Conservation (phyloP, 2,329 filamentous ascomycete genomes). For the Cladosporium sp. region DNA sequence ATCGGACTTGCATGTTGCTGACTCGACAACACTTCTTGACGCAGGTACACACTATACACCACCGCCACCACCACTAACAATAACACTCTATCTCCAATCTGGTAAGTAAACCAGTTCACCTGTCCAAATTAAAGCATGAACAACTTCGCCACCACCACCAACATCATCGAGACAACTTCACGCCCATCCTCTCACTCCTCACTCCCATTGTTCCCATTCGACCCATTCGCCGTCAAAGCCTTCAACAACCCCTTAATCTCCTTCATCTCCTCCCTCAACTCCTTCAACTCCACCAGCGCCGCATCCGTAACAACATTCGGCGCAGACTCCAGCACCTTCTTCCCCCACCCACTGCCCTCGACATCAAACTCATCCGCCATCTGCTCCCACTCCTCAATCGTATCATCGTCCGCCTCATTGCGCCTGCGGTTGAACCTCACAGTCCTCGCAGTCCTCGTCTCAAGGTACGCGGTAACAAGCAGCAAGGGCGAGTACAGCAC, state of each 20-base stretch:
- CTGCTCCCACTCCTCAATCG: slow-evolving; percentile 91
- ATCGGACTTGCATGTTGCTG: not conserved
- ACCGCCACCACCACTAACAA: not conserved
- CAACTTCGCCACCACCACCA: too few relatives aligned
- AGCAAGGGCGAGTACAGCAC: slow-evolving; percentile 82
- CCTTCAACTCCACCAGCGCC: slow-evolving; percentile 64
- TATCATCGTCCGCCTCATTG: slow-evolving; percentile 88
- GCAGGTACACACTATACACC: not conserved
- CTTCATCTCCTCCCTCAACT: slow-evolving; percentile 45
- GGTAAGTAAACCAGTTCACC: too few relatives aligned
- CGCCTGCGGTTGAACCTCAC: slow-evolving; percentile 66
- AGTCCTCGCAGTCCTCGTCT: slow-evolving; percentile 42
- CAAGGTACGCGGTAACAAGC: slow-evolving; percentile 68
- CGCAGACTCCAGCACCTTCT: slow-evolving; percentile 72
- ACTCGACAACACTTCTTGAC: not conserved
- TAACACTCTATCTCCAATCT: not conserved
- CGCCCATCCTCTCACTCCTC: not conserved
- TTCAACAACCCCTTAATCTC: slow-evolving; percentile 45
- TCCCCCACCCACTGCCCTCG: slow-evolving; percentile 80
- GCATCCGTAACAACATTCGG: slow-evolving; percentile 81
- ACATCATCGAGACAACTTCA: not conserved
- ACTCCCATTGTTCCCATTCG: not conserved
- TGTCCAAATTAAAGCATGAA: too few relatives aligned
- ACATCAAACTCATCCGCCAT: slow-evolving; percentile 71
- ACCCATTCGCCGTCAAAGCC: slow-evolving; percentile 11